A percentile compares a stretch with the other conserved stretches of the same genome.
Conservation (phyloP, 2,329 filamentous ascomycete genomes). For the Colletotrichum nymphaeae region DNA sequence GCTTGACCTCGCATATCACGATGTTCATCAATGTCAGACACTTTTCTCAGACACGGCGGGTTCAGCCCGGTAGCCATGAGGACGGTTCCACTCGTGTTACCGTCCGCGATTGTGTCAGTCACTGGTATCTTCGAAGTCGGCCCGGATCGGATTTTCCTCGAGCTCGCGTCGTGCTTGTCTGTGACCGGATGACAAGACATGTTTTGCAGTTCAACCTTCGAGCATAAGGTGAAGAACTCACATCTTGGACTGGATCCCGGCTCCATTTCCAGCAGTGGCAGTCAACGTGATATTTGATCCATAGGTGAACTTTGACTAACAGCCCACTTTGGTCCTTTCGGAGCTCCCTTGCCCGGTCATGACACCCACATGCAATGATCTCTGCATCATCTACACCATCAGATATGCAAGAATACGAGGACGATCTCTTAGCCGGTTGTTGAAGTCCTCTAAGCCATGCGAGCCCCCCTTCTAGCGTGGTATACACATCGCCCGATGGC, state of each 20-base stretch:
- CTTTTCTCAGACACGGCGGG: neutral
- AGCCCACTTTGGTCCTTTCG: neutral
- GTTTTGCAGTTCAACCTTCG: neutral
- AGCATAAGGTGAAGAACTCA: neutral
- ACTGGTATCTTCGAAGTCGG: neutral
- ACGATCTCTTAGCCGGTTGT: neutral
- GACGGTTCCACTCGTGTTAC: conserved; percentile 4
- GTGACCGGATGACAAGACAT: conserved; percentile 3
- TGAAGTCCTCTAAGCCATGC: neutral
- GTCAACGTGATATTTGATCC: neutral
- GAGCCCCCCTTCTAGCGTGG: neutral
- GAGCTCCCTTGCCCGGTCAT: conserved; percentile 3
- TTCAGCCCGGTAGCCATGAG: neutral
- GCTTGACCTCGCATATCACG: neutral
- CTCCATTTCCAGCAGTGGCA: neutral
- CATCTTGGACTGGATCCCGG: neutral
- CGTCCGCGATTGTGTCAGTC: neutral
- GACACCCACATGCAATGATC: neutral
- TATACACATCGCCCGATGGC: neutral
- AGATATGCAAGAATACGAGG: conserved; percentile 1
- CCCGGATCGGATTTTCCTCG: neutral
- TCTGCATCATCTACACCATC: neutral
- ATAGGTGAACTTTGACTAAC: neutral
- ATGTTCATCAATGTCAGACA: neutral
- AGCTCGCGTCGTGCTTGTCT: neutral